Percentiles rank a stretch among this genome's conserved stretches.
Conservation (phyloP, 1,284 basidiomycete species). For the Microstroma glucosiphilum region DNA sequence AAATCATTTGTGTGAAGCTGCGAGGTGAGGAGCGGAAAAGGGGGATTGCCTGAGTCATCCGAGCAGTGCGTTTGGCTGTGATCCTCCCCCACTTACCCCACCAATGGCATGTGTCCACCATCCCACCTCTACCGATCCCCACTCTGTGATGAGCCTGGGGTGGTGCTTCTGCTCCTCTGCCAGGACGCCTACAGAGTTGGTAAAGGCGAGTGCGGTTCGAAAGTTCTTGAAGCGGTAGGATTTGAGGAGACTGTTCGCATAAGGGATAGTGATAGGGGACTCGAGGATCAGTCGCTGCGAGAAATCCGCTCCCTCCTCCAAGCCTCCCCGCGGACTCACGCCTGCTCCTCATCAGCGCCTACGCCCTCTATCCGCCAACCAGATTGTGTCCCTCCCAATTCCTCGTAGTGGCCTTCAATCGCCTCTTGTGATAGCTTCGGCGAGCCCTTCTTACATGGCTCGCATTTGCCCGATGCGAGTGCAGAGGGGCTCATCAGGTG, state of each 20-base stretch:
- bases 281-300: no score
- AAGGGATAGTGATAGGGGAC: neutral
- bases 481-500: no score
- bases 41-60: neutral
- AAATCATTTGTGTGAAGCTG: slow-evolving; percentile 48
- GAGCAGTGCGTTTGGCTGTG: no score
- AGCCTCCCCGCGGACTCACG: no score
- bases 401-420: no score
- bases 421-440: no score
- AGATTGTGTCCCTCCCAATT: no score
- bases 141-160: slow-evolving; percentile 43
- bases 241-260: slow-evolving; percentile 27
- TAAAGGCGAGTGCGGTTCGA: slow-evolving; percentile 30
- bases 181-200: slow-evolving; percentile 25
- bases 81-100: slow-evolving; percentile 44
- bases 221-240: slow-evolving; percentile 44
- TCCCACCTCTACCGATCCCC: slow-evolving; percentile 43
- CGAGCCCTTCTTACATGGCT: no score
- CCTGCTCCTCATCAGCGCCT: no score
- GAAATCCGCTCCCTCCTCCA: no score
- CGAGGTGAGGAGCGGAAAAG: neutral
- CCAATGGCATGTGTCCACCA: slow-evolving; percentile 49
- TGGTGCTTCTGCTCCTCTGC: slow-evolving; percentile 43
- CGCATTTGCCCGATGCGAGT: no score
- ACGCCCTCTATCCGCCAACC: no score